Base-by-base conservation (phyloP, 306 rosid genomes). In the Notholithocarpus densiflorus region DNA sequence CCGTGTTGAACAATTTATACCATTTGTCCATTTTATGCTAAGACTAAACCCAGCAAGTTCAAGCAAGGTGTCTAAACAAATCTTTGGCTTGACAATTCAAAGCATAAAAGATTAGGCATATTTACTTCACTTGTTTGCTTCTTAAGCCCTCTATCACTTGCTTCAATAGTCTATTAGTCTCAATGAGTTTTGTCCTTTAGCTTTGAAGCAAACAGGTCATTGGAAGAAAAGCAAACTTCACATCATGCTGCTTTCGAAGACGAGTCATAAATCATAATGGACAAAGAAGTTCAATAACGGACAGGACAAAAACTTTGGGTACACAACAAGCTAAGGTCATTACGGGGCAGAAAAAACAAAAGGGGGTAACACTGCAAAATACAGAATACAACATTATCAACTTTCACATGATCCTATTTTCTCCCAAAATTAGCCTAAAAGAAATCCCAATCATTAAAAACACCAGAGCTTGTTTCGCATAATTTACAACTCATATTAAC, bases 401-500 rank as follows among this genome's bases (percentile, higher is more conserved):
- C 48, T 32, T 54, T 69, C 32, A 73, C 65, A 70, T 65, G 55
- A 81, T 56, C 51, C 72, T 86, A 81, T 54, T 14, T 52, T 69
- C 69, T 66, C 61, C 23, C 34, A 53, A 71, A n/a, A 68, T 9
- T 69, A 73, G 2, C 65, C 84, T 71, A 69, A 71, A 69, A 56
- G 60, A 72, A 3, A 73, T 73, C 75, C 60, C 74, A 82, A 73
- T 43, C 54, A 71, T 80, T 53, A 57, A 34, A 68, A 10, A 81
- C 80, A 74, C 69, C 54, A 73, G 60, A 78, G 77, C 80, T 76
- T 84, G 85, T 79, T 61, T 71, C 64, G 40, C 43, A 71, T 53
- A 71, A 76, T 74, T 80, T 83, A 78, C 76, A 77, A 54, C 85
- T 81, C 78, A 74, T 75, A 26, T 21, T 31, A 56, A 80, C 66